Base-by-base conservation (phyloP, 495 filamentous ascomycete genomes). In the Thermochaetoides thermophila region DNA sequence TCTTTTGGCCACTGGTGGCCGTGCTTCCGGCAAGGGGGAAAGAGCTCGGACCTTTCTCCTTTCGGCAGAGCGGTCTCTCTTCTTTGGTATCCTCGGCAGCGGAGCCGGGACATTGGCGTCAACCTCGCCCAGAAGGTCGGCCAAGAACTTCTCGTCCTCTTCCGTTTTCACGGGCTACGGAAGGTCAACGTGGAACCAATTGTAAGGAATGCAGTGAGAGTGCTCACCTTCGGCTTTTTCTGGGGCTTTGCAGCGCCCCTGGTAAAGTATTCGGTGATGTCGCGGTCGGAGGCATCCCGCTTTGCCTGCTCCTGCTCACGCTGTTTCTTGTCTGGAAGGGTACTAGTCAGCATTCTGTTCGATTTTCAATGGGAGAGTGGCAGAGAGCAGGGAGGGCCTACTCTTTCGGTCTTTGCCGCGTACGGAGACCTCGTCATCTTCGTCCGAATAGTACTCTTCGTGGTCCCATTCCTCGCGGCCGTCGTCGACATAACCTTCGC, bases 391-490 rank as follows among this genome's bases (percentile, higher is more conserved):
- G 5, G 3, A 29, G 16, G 23, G 14, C 73, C 53, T 61, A 54
- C 64, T 57, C 29, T 62, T 59, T 43, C 50, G 48, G 34, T 49
- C 52, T 39, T 59, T 86, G 36, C 79, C 71, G 38, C 69, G 66
- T 12, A 36, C 34, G 10, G 74, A 47, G 33, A 78, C 81, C 13
- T 72, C 75, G 15, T 84, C 79, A 44, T 78, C 83, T 43, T 81
- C 83, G 5, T 75, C 74, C 39, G 74, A 65, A 45, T 82, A 76
- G 25, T 48, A 57, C 13, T 59, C 68, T 41, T 80, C 73, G 36
- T 67, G 63, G 40, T 91, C 84, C 91, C 89, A 97, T 28, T 94
- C 89, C 52, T 97, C 89, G 31, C 89, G 81, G 35, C 89, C 89
- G 51, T 97, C 91, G 49, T 97, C 89, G 32, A 81, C 87, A 51